Conservation (phyloP, 495 filamentous ascomycete genomes). For the Aspergillus ostianus region DNA sequence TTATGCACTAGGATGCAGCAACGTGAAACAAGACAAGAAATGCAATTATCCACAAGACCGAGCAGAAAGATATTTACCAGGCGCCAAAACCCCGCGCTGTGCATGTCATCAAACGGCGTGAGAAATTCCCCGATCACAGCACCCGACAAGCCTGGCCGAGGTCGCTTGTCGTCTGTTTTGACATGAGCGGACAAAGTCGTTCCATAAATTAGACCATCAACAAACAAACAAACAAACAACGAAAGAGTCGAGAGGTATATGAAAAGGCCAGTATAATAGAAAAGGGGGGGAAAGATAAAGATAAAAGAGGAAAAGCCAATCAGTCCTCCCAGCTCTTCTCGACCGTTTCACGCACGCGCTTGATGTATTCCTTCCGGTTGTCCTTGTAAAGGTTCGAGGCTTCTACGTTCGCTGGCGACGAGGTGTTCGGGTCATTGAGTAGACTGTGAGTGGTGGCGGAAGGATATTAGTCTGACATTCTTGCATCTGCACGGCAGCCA, state of each 20-base stretch:
- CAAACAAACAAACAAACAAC: neutral
- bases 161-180: slow-evolving; percentile 8
- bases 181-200: slow-evolving; percentile 11
- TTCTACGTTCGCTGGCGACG: slow-evolving; percentile 95
- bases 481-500: neutral
- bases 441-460: slow-evolving; percentile 58
- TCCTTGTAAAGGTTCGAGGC: slow-evolving; percentile 99
- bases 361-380: slow-evolving; percentile 92
- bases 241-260: neutral
- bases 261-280: neutral
- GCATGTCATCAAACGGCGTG: slow-evolving; percentile 36
- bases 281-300: slow-evolving; percentile 2
- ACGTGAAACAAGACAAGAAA: slow-evolving; percentile 10
- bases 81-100: slow-evolving; percentile 49
- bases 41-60: slow-evolving; percentile 25
- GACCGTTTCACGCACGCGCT: slow-evolving; percentile 92
- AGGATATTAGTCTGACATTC: slow-evolving; percentile 3
- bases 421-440: slow-evolving; percentile 98
- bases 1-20: neutral
- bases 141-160: slow-evolving; percentile 10
- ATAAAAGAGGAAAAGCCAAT: slow-evolving; percentile 4
- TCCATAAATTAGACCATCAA: slow-evolving; percentile 8
- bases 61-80: slow-evolving; percentile 27
- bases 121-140: slow-evolving; percentile 9
- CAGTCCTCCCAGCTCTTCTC: slow-evolving; percentile 99